Conservation (phyloP, 768 basidiomycete species). For the Suillus clintonianus region DNA sequence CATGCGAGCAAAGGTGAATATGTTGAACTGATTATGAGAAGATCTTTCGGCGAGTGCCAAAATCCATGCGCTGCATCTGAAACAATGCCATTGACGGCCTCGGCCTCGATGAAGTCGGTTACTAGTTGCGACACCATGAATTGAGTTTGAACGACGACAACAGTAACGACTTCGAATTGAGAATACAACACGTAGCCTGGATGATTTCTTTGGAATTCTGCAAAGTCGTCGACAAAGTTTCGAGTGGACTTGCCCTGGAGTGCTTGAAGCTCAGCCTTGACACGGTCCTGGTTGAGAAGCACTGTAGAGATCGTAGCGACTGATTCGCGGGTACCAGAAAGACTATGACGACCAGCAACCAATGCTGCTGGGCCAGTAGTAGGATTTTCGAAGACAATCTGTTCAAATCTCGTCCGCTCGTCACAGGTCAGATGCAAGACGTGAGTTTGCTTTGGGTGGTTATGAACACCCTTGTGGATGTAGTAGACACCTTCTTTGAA, state of each 20-base stretch:
- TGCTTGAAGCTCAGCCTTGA: not conserved
- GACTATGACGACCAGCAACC: too few relatives aligned
- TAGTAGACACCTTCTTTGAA: not conserved
- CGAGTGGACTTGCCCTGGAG: too few relatives aligned
- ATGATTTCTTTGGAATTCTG: too few relatives aligned
- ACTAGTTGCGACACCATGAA: constrained; percentile 33
- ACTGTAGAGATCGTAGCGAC: not conserved
- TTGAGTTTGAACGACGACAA: constrained; percentile 28
- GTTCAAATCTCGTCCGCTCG: not conserved
- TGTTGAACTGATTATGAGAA: constrained; percentile 34
- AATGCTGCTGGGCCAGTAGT: not conserved
- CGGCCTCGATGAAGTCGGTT: constrained; percentile 14
- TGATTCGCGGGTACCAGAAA: not conserved
- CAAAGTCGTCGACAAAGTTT: too few relatives aligned
- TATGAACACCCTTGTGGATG: not conserved
- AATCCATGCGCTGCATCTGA: constrained; percentile 39
- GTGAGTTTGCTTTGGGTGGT: not conserved
- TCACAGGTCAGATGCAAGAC: not conserved
- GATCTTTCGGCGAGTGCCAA: constrained; percentile 26
- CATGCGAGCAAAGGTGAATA: constrained; percentile 28
- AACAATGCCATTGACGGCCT: constrained; percentile 31
- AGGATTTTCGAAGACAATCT: not conserved
- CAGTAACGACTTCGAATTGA: constrained; percentile 1
- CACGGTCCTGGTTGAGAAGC: not conserved
- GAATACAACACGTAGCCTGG: too few relatives aligned